Evolutionary conservation across 2,329 filamentous ascomycete genomes (phyloP).

Genomic region (Emmonsiellopsis sp.): DNA sequence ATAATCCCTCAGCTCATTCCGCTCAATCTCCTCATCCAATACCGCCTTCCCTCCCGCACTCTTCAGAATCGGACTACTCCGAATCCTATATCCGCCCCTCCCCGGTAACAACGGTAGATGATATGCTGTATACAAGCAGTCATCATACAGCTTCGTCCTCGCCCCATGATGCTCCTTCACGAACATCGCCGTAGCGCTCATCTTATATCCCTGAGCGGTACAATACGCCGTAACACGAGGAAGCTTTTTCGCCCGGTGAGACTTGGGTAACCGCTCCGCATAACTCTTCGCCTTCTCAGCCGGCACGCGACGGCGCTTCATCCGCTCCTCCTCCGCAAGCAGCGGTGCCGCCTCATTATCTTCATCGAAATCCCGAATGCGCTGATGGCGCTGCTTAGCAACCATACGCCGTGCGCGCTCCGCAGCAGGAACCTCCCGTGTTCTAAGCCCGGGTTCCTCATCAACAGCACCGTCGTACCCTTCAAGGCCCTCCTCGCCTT

Average conservation of each 20-base stretch:
- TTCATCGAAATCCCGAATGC: slow-evolving; percentile 46
- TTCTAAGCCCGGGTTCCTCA: slow-evolving; percentile 19
- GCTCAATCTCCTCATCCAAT: slow-evolving; percentile 89
- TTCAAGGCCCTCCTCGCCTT: slow-evolving; percentile 15
- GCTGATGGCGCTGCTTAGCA: slow-evolving; percentile 22
- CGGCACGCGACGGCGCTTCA: slow-evolving; percentile 43
- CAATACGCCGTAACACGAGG: slow-evolving; percentile 91
- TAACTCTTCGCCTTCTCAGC: slow-evolving; percentile 71
- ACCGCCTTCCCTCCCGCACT: slow-evolving; percentile 89
- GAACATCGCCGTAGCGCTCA: slow-evolving; percentile 80
- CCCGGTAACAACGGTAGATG: slow-evolving; percentile 82
- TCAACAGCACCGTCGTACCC: slow-evolving; percentile 6
- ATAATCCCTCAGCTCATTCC: slow-evolving; percentile 80
- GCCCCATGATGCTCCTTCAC: slow-evolving; percentile 79
- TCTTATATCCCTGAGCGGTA: slow-evolving; percentile 86
- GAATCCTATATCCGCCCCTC: slow-evolving; percentile 73
- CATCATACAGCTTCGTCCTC: slow-evolving; percentile 93
- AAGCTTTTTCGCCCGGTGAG: slow-evolving; percentile 75
- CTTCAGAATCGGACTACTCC: slow-evolving; percentile 85
- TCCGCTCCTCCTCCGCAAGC: slow-evolving; percentile 50
- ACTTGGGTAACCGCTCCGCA: slow-evolving; percentile 84
- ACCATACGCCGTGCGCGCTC: slow-evolving; percentile 25
- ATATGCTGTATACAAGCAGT: slow-evolving; percentile 93
- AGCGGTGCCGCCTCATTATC: slow-evolving; percentile 44
- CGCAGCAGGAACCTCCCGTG: slow-evolving; percentile 18